Base-by-base conservation (phyloP, 2,329 filamentous ascomycete species). In the Proliferodiscus dingleyae region DNA sequence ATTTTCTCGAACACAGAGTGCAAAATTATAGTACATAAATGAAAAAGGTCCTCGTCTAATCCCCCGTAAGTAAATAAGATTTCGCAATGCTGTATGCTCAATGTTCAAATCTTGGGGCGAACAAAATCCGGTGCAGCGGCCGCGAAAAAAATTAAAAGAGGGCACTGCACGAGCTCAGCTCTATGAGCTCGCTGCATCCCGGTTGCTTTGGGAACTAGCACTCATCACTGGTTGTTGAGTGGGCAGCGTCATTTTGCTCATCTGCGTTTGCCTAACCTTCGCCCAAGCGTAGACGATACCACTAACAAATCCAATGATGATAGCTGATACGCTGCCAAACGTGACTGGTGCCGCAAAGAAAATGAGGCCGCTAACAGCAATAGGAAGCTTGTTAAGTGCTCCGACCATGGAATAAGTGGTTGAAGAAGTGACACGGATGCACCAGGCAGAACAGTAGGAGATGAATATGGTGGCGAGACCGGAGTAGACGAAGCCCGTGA, bases 381-480 rank as follows among this genome's bases (percentile, higher is more conserved):
- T 90, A 33, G 93, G 93, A 24, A 98, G 83, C 76, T 98, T 98
- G 78, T 98, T 98, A 61, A 98, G 76, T 15, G 91, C 89, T 52
- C 93, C 93, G 46, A 97, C 93, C 91, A 98, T 97, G 23, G 88
- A 95, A 74, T 97, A 98, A 2, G 93, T 98, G 7, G 93, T 98
- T 15, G 90, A 96, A 0, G 90, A 95, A 6, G 93, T 97, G 54
- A 95, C 87, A 56, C 93, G 90, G 54, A 98, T 94, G 65, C 93
- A 97, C 93, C 93, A 98, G 29, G 93, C 93, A 13, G 91, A 96
- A 64, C 89, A 94, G 77, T 98, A 98, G n/a, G 91, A 97, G 68
- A 98, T 98, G 71, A 96, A 95, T 62, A 97, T 90, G 41, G 90
- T 87, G 28, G 83, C 90, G 43, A 96, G 75, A 49, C 93, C 93